Evolutionary conservation across 176 grass and related monocot species (phyloP).

Genomic region (Secale cereale): DNA sequence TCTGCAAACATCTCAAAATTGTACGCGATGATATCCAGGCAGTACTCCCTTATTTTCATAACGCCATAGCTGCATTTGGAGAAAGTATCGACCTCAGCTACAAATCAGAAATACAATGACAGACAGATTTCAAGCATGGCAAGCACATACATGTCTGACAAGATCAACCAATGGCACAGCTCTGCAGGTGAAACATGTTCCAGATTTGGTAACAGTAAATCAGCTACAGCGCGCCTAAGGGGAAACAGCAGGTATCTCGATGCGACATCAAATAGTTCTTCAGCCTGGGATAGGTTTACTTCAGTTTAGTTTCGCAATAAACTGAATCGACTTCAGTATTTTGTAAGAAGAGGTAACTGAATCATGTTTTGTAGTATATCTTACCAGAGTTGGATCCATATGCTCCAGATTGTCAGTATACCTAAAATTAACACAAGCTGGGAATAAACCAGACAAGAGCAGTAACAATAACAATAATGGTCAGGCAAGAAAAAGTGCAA

Average conservation of each 20-base stretch:
- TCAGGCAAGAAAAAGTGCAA: conserved; percentile 12
- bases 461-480: conserved; percentile 3
- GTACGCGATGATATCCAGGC: conserved; percentile 78
- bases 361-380: neutral
- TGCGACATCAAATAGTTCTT: conserved; percentile 95
- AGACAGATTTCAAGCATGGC: neutral
- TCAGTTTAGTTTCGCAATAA: neutral
- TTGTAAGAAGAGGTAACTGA: neutral
- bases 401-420: conserved; percentile 85
- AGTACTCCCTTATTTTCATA: conserved; percentile 88
- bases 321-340: neutral
- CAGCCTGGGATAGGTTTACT: conserved; percentile 48
- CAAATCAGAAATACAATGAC: neutral
- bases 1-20: conserved; percentile 84
- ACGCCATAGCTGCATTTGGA: conserved; percentile 61
- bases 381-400: conserved; percentile 69
- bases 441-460: neutral
- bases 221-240: conserved; percentile 75
- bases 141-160: conserved; percentile 82
- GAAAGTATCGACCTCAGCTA: conserved; percentile 5
- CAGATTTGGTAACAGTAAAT: conserved; percentile 67
- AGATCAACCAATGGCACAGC: conserved; percentile 87
- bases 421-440: conserved; percentile 36
- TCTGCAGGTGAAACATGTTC: conserved; percentile 64
- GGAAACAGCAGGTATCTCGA: conserved; percentile 94